A percentile compares a stretch with the other conserved stretches of the same genome.
These are phyloP conservation scores for Colletotrichum sp. DNA, from an alignment of 2,329 filamentous ascomycete species.

Conservation along the genomic window DNA sequence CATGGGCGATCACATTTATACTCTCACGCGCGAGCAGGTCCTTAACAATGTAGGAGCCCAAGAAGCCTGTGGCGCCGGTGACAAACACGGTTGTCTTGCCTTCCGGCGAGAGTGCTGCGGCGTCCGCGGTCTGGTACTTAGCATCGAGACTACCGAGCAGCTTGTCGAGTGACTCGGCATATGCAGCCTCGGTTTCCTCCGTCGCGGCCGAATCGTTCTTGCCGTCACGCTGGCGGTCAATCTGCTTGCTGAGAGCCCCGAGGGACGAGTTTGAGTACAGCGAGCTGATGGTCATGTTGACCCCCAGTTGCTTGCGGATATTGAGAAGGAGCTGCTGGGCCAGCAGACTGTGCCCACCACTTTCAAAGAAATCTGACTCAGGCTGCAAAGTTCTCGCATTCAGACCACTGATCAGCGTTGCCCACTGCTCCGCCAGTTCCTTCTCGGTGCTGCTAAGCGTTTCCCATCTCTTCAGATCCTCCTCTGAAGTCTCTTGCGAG, in stretches of 20 bases:
- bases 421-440: conserved; percentile 73
- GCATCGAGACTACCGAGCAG: conserved; percentile 41
- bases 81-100: conserved; percentile 69
- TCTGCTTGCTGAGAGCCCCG: conserved; percentile 37
- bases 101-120: not conserved
- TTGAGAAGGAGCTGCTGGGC: conserved; percentile 77
- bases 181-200: conserved; percentile 42
- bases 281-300: conserved; percentile 69
- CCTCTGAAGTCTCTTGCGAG: conserved; percentile 42
- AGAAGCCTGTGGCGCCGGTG: conserved; percentile 89
- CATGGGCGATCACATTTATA: conserved; percentile 2
- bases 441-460: conserved; percentile 62
- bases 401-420: conserved; percentile 69
- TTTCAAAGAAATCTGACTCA: conserved; percentile 50
- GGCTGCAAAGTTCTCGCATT: conserved; percentile 62
- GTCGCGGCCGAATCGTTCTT: conserved; percentile 11
- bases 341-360: conserved; percentile 50
- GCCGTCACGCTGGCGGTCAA: conserved; percentile 44
- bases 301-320: conserved; percentile 49
- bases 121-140: not conserved
- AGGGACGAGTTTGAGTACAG: conserved; percentile 70
- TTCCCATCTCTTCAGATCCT: conserved; percentile 48
- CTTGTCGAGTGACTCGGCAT: conserved; percentile 55
- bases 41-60: conserved; percentile 80
- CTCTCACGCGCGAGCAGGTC: conserved; percentile 71